Evolutionary conservation across 2,329 filamentous ascomycete genomes (phyloP), one percentile per base, ranked within the genome.

Genomic region (Helicocarpus griseus): DNA sequence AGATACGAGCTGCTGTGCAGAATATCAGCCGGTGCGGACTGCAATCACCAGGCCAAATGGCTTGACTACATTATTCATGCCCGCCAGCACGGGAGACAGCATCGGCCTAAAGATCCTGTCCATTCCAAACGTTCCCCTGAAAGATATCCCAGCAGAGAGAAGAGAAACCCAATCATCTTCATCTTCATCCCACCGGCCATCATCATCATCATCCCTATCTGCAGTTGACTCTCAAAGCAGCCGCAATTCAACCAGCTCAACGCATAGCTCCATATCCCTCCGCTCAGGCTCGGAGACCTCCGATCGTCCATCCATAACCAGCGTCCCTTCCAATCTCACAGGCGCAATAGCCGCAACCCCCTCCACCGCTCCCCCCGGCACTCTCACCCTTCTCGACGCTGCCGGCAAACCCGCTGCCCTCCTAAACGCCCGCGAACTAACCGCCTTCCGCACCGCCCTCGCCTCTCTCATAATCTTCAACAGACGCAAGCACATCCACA

Each of bases 401-500:
- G 61, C 69, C 28, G 81, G 82, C 9, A 69, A 73, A n/a, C 78
- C 81, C 0, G 75, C 78, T 17, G 84, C 79, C 1, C 66, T 86
- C 17, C 70, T 87, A 54, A 85, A 85, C 58, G 83, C 83, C 0
- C 79, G 80, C 53, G 83, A 85, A 58, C 69, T 87, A 17, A 87
- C 83, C 0, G 82, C 82, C 1, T 87, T 86, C 67, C 77, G 83
- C 43, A 87, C 84, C 0, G 80, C 83, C 0, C 69, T 87, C 11
- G 79, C 79, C 0, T 62, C 73, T 5, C 77, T 78, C 11, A 79
- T 83, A 52, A 73, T 85, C 58, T 74, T 85, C 17, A 80, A 80
- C 62, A 77, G 68, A 61, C 86, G 91, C 51, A 74, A 78, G 51
- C 78, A 78, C 26, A 84, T 95, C 39, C 83, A 85, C 63, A 87